These are phyloP conservation scores for Botrytis deweyae DNA, from an alignment of 2,329 filamentous ascomycete genomes.

Conservation along the genomic window DNA sequence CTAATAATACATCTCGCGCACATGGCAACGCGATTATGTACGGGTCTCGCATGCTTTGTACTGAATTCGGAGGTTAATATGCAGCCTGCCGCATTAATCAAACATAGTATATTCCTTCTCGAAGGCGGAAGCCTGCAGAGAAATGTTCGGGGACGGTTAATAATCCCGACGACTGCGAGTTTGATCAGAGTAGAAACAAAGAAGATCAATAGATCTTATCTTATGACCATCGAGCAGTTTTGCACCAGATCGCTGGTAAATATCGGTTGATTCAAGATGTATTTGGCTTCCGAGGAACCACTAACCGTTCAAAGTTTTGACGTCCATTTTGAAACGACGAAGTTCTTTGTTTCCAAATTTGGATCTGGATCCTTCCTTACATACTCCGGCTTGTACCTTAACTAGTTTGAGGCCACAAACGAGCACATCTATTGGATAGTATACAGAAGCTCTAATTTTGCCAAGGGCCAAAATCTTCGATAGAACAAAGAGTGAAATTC, in stretches of 20 bases:
- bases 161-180: neutral
- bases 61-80: neutral
- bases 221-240: neutral
- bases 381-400: neutral
- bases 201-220: neutral
- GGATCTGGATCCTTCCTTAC: neutral
- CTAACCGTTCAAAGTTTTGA: neutral
- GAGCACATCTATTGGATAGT: neutral
- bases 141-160: neutral
- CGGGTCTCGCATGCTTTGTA: neutral
- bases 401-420: neutral
- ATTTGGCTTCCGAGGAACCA: neutral
- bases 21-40: conserved; percentile 4
- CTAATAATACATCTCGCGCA: neutral
- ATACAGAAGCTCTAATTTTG: neutral
- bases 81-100: neutral
- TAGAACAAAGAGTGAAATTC: neutral
- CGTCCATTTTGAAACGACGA: neutral
- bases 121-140: conserved; percentile 1
- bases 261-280: neutral
- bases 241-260: too few relatives aligned
- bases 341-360: neutral
- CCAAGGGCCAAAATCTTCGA: neutral
- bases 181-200: neutral
- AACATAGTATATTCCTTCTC: conserved; percentile 9